phyloP scores from a whole-genome alignment of 2,329 filamentous ascomycete species.

The Apiospora hydei region DNA sequence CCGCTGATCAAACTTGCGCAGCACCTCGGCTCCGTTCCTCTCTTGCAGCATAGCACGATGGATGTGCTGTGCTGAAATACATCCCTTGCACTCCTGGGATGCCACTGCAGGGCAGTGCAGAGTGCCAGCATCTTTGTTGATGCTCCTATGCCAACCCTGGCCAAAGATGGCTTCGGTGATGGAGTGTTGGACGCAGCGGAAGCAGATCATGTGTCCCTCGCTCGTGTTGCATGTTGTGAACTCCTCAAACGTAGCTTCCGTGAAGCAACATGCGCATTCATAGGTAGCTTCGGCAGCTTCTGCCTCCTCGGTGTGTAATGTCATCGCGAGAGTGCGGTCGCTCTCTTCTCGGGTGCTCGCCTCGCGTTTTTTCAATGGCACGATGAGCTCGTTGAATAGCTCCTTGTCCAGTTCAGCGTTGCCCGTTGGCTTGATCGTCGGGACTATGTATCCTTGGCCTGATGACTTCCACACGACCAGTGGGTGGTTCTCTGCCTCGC shows the following conservation, averaged over 20 bases:
- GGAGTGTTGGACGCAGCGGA: constrained; percentile 82
- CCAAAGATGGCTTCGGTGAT: constrained; percentile 90
- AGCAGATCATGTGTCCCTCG: constrained; percentile 77
- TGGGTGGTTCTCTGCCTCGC: constrained; percentile 66
- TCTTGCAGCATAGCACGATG: constrained; percentile 75
- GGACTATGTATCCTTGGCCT: constrained; percentile 62
- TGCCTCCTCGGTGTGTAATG: constrained; percentile 65
- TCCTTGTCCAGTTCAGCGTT: constrained; percentile 70
- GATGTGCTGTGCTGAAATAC: constrained; percentile 73
- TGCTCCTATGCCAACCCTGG: constrained; percentile 86
- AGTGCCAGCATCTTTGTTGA: constrained; percentile 75
- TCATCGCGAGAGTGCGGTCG: constrained; percentile 60
- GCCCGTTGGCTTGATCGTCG: constrained; percentile 70
- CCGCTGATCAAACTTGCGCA: constrained; percentile 79
- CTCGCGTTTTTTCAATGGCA: constrained; percentile 57
- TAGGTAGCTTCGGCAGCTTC: constrained; percentile 62
- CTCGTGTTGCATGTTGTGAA: constrained; percentile 73
- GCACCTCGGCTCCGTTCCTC: constrained; percentile 73
- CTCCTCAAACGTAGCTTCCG: constrained; percentile 74
- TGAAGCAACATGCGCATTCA: constrained; percentile 84
- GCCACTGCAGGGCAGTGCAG: constrained; percentile 84
- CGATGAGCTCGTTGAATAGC: constrained; percentile 64
- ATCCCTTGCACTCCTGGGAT: constrained; percentile 74
- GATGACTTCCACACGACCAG: constrained; percentile 67
- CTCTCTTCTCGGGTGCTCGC: constrained; percentile 53